Base-by-base conservation (phyloP, 345 rosid genomes). In the Luvunga scandens region DNA sequence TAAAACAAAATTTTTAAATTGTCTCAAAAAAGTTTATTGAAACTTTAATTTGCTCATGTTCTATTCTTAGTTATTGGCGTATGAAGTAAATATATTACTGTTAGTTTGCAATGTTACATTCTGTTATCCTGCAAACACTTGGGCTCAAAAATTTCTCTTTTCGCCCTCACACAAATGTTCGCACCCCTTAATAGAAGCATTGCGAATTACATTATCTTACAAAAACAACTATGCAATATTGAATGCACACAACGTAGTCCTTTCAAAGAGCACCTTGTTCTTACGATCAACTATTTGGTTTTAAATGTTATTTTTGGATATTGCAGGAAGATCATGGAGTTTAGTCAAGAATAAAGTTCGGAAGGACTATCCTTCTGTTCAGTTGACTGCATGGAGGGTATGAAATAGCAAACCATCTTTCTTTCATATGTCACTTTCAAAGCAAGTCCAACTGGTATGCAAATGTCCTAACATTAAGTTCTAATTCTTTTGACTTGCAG, bases 331-430 rank as follows among this genome's bases (percentile, higher is more conserved):
- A 79, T 87, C 96, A 50, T 93, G 88, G 91, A 80, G 84, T 66
- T 82, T 86, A 55, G 99, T 95, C 48, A 95, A 83, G 81, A 71
- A 64, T n/a, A 95, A 91, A 83, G 75, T 95, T 80, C 85, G 84
- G 42, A 88, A 84, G 31, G 98, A 92, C 84, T 92, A 81, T 79
- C 90, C 93, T 59, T 79, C 88, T 3, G 62, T 95, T 69, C 99
- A 95, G 69, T 80, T 91, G 75, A 89, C 98, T 36, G 94, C 98
- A 18, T 95, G 99, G 99, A 92, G 87, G 97, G 99, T 95, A 83
- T 66, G 75, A 60, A 42, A 73, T 56, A 13, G 38, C 4, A n/a
- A 30, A 69, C 39, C 7, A 9, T 21, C 2, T 27, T 16, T 48
- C 25, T 19, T 36, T 7, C n/a, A 9, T 45, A 18, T 28, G 21